Percentiles rank a stretch among this genome's conserved stretches.
Evolutionary conservation across 495 filamentous ascomycete genomes (phyloP).

Genomic region (Sporormia fimetaria): DNA sequence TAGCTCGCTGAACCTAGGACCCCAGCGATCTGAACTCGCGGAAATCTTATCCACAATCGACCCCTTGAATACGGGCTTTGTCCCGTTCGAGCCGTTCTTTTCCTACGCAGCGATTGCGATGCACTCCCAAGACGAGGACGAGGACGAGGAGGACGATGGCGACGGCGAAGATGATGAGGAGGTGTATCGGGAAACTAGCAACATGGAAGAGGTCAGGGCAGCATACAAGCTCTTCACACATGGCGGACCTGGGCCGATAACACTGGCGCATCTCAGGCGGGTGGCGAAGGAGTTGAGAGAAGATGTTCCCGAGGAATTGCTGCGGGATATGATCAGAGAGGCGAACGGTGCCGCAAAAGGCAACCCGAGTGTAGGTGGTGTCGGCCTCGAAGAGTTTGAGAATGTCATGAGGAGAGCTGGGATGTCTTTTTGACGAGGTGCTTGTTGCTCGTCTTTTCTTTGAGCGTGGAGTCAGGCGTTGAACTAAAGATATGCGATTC

Average conservation of each 20-base stretch:
- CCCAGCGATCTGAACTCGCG: slow-evolving; percentile 44
- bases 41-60: slow-evolving; percentile 66
- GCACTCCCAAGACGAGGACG: slow-evolving; percentile 36
- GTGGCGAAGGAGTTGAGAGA: slow-evolving; percentile 76
- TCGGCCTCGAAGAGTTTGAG: slow-evolving; percentile 69
- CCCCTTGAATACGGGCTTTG: slow-evolving; percentile 67
- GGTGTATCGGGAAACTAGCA: slow-evolving; percentile 14
- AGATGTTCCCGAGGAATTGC: slow-evolving; percentile 62
- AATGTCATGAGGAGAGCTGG: slow-evolving; percentile 76
- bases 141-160: slow-evolving; percentile 36
- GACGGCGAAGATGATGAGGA: slow-evolving; percentile 32
- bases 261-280: slow-evolving; percentile 58
- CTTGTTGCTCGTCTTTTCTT: too few species aligned
- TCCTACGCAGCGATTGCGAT: slow-evolving; percentile 77
- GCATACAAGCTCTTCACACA: slow-evolving; percentile 70
- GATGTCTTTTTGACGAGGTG: slow-evolving; percentile 49
- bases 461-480: not conserved
- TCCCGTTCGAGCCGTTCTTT: slow-evolving; percentile 65
- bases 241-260: slow-evolving; percentile 50
- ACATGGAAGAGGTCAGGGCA: slow-evolving; percentile 54
- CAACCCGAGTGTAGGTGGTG: slow-evolving; percentile 54
- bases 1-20: slow-evolving; percentile 61
- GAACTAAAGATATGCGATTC: too few species aligned
- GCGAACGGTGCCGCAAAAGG: slow-evolving; percentile 66
- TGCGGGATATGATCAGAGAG: slow-evolving; percentile 88